Percentiles rank a stretch among this genome's conserved stretches.
Evolutionary conservation across 2,329 filamentous ascomycete genomes (phyloP).

Genomic region (Fusarium virguliforme): DNA sequence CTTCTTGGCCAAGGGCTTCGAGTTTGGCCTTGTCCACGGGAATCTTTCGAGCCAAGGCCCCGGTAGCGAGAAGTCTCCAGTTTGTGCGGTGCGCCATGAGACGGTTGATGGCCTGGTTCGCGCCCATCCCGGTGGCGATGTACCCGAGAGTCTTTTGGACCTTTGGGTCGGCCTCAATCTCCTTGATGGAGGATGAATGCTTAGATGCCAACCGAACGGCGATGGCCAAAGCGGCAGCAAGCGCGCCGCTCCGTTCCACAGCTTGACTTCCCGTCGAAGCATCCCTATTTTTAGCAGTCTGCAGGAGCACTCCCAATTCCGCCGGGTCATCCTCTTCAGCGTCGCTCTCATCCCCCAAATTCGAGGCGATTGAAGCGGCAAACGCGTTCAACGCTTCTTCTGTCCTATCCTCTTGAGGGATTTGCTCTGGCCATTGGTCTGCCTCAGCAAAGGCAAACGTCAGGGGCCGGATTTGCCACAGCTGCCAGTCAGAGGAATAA

Average conservation of each 20-base stretch:
- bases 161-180: slow-evolving; percentile 19
- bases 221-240: slow-evolving; percentile 23
- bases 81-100: slow-evolving; percentile 21
- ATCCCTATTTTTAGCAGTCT: neutral
- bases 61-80: slow-evolving; percentile 31
- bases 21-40: slow-evolving; percentile 31
- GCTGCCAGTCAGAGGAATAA: slow-evolving; percentile 42
- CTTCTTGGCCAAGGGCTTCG: slow-evolving; percentile 15
- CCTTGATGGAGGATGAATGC: slow-evolving; percentile 19
- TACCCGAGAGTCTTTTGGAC: slow-evolving; percentile 31
- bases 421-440: slow-evolving; percentile 38
- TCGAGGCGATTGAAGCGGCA: neutral
- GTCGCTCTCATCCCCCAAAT: neutral
- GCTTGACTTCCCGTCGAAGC: neutral
- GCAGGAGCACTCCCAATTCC: slow-evolving; percentile 7
- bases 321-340: slow-evolving; percentile 7
- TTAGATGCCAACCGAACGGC: slow-evolving; percentile 28
- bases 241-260: neutral
- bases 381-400: neutral
- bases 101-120: neutral
- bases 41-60: slow-evolving; percentile 35
- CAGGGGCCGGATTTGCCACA: slow-evolving; percentile 9
- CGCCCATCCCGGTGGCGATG: slow-evolving; percentile 22
- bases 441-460: slow-evolving; percentile 39
- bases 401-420: slow-evolving; percentile 16